A percentile compares a stretch with the other conserved stretches of the same genome.
Conservation (phyloP, 495 filamentous ascomycete genomes). For the Letharia columbiana region DNA sequence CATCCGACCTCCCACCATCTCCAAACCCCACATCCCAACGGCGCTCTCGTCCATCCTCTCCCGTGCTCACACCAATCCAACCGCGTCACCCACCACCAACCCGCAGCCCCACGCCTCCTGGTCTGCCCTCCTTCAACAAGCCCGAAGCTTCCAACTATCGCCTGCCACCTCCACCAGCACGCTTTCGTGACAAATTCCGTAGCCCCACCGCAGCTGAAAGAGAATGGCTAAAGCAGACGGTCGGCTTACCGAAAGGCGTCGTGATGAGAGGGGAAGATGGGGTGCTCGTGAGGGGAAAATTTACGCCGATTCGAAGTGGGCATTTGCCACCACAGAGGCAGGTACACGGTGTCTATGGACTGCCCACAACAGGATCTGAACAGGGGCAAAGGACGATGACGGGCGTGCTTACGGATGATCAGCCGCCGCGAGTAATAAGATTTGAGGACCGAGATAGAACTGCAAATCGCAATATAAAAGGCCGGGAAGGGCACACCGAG, state of each 20-base stretch:
- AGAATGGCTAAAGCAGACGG: conserved; percentile 19
- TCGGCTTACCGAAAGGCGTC: conserved; percentile 21
- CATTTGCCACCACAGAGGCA: conserved; percentile 20
- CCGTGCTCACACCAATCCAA: conserved; percentile 28
- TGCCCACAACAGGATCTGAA: conserved; percentile 2
- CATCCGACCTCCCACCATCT: conserved; percentile 17
- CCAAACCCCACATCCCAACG: conserved; percentile 21
- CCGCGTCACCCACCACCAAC: conserved; percentile 37
- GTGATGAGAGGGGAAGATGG: conserved; percentile 27
- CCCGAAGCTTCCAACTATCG: conserved; percentile 35
- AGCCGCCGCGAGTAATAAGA: neutral
- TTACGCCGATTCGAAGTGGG: conserved; percentile 17
- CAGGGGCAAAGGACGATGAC: conserved; percentile 2
- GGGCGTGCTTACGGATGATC: neutral
- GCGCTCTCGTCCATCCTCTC: conserved; percentile 24
- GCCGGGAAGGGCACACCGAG: neutral
- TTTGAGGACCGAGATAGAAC: neutral
- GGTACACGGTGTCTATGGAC: neutral
- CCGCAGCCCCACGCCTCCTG: conserved; percentile 39
- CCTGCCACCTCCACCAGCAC: conserved; percentile 21
- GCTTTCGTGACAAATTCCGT: conserved; percentile 22
- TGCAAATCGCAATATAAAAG: neutral
- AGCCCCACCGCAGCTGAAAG: conserved; percentile 12
- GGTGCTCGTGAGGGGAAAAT: conserved; percentile 20
- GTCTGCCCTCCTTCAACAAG: conserved; percentile 40